Evolutionary conservation across 306 rosid genomes (phyloP), one percentile per base, ranked within the genome.

Genomic region (Castanospermum australe): DNA sequence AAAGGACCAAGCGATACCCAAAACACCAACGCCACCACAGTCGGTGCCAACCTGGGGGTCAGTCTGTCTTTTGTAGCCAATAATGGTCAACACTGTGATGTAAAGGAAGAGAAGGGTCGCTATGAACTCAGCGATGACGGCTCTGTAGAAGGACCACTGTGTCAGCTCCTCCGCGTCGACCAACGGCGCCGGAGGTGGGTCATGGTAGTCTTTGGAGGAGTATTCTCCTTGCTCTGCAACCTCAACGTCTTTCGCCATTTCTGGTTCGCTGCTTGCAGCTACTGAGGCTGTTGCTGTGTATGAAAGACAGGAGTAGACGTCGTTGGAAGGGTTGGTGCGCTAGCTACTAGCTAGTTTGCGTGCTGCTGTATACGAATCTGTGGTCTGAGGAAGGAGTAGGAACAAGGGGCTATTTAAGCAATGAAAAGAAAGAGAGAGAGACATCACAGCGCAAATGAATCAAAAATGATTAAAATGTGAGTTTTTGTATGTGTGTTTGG

Each of bases 1-100:
- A 33, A 94, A 94, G 66, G 98, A 87, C 98, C 98, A 94, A 24
- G 98, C 98, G 25, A 94, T 94, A 41, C 98, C 98, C 51, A 94
- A 87, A 67, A 89, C 64, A 28, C 97, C 98, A 35, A 92, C 98
- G 0, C 98, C 97, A 22, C 64, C 88, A 20, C 98, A 94, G 0
- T 86, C 76, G 5, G 84, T 84, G 21, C 55, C 54, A 13, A 24
- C 30, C 1, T 22, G 12, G 0, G 61, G 0, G 21, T 52, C 86
- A 21, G 54, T 82, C 41, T 84, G 87, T 60, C 81, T 61, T 9
- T 65, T 85, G 86, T 94, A 87, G 1, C 98, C 98, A 51, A 94
- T 94, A 12, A 92, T 94, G 35, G 98, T 94, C 36, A 94, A 76
- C 3, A 94, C 84, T 0, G 98, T 94, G 65, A 94, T 70, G 81